These are phyloP conservation scores for Triticum aestivum DNA, from an alignment of 176 grass and related monocot species.

Conservation along the genomic window IWGSC_CS_RefSeq_v2.1 NC_057802.1:582080330-582080829, in stretches of 20 bases:
- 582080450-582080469: not conserved
- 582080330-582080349: not conserved
- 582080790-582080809: conserved; percentile 5
- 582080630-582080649: not conserved
- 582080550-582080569: conserved; percentile 25
- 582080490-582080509: not conserved
- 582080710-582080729: conserved; percentile 36
- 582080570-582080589: conserved; percentile 37
- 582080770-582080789: not conserved
- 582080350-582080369: conserved; percentile 34
- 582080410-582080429: conserved; percentile 31
- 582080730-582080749: conserved; percentile 42
- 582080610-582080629: conserved; percentile 9
- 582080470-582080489: not conserved
- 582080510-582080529: conserved; percentile 27
- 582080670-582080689: not conserved
- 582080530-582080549: conserved; percentile 26
- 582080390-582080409: conserved; percentile 16
- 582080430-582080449: conserved; percentile 29
- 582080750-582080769: not conserved
- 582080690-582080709: conserved; percentile 28
- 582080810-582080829: conserved; percentile 33
- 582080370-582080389: conserved; percentile 59
- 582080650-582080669: conserved; percentile 35
- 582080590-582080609: conserved; percentile 32